A percentile compares a stretch with the other conserved stretches of the same genome.
Conservation (phyloP, 495 filamentous ascomycete species). For the Hyphodiscus hymeniophilus region DNA sequence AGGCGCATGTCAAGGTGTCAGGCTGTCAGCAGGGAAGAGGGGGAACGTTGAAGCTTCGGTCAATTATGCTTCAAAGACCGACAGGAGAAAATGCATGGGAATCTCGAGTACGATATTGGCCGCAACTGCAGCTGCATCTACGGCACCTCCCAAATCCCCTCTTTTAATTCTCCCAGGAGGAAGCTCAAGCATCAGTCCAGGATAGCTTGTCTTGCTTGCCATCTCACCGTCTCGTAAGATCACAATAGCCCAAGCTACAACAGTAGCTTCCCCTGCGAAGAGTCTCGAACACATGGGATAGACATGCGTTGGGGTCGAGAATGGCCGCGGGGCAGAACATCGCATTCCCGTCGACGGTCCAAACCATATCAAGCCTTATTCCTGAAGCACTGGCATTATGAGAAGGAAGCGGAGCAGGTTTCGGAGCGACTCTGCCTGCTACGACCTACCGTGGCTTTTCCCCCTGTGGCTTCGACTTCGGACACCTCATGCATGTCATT, state of each 20-base stretch:
- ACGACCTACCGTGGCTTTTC: too few relatives aligned
- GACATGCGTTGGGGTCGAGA: not conserved
- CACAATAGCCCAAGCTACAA: too few relatives aligned
- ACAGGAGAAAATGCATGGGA: not conserved
- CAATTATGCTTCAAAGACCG: slow-evolving; percentile 3
- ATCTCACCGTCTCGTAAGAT: too few relatives aligned
- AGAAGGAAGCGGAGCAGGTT: not conserved
- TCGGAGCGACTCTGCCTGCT: too few relatives aligned
- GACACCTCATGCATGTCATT: slow-evolving; percentile 13
- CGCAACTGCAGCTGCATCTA: too few relatives aligned
- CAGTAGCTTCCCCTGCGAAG: too few relatives aligned
- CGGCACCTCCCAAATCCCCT: not conserved
- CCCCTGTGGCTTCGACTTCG: not conserved
- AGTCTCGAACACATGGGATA: too few relatives aligned
- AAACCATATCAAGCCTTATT: not conserved
- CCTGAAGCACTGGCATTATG: not conserved
- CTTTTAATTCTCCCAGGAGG: not conserved
- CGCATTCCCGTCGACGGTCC: not conserved
- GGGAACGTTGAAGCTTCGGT: not conserved
- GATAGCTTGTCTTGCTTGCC: too few relatives aligned
- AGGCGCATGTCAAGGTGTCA: too few relatives aligned
- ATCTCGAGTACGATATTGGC: not conserved
- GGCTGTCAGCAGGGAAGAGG: too few relatives aligned
- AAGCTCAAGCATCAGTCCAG: not conserved
- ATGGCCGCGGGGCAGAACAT: not conserved